Evolutionary conservation across 768 basidiomycete genomes (phyloP), one percentile per base, ranked within the genome.

Genomic region (Clitopilus hobsonii): DNA sequence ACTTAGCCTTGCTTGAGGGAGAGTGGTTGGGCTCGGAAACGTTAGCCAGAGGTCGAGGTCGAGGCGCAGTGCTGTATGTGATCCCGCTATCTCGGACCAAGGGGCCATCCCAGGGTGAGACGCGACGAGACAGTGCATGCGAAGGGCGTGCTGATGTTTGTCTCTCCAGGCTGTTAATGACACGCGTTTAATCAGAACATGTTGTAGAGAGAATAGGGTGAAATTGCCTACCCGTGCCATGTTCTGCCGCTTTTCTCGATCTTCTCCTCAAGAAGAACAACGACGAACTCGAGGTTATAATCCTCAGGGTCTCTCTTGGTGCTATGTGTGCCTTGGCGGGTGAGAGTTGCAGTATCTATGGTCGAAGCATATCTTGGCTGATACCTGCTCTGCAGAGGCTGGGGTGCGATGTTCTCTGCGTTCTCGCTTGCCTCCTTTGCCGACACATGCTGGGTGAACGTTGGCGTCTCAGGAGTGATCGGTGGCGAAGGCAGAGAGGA

Each of bases 21-120:
- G 41, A 20, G 22, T 45, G 11, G 1, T 11, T 23, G 22, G 41
- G 3, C n/a, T 16, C 5, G 5, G 41, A 18, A 11, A 55, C 53
- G 38, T 52, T 38, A n/a, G 53, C 45, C 14, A 54, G 30, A 13
- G 51, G 38, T 16, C 52, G 48, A 14, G 49, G 57, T 29, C 49
- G 6, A 22, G 57, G 49, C 18, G 57, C 55, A 23, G 56, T 61
- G 47, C 32, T 54, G 28, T 58, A 62, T 38, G 51, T 60, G 29
- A 61, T 59, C 36, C 60, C 66, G 41, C 69, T 65, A 18, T 68
- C 62, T 36, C 66, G 68, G 16, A 71, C 74, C 26, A 76, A 62
- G 27, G 74, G 72, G 2, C 74, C 73, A 49, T 70, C 71, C 76
- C 76, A 78, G 5, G 73, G 69, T 4, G 74, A 75, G 54, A 67